Conservation (phyloP, 495 filamentous ascomycete species). For the Gamarada debralockiae region DNA sequence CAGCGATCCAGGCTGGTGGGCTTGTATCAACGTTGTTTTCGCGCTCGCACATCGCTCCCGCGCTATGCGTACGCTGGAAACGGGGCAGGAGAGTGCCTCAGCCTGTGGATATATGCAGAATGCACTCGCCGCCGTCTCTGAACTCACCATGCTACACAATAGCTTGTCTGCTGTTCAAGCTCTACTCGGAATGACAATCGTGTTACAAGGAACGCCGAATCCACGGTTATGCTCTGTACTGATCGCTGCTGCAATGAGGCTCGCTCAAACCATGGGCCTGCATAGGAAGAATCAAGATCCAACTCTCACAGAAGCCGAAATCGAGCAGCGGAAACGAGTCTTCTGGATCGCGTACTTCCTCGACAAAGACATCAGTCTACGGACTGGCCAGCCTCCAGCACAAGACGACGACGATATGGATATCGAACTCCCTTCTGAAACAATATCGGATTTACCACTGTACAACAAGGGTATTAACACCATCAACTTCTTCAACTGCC, state of each 20-base stretch:
- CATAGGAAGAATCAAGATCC: conserved; percentile 89
- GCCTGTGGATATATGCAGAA: conserved; percentile 96
- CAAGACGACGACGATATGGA: conserved; percentile 31
- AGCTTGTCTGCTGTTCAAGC: conserved; percentile 83
- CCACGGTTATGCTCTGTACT: conserved; percentile 88
- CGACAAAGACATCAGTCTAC: conserved; percentile 90
- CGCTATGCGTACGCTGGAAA: conserved; percentile 84
- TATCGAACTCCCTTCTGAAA: conserved; percentile 11
- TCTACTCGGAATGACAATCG: conserved; percentile 88
- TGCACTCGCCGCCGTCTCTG: conserved; percentile 82
- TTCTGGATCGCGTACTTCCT: conserved; percentile 97
- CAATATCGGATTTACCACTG: not conserved
- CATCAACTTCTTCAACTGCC: conserved; percentile 12
- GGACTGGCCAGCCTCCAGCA: conserved; percentile 84
- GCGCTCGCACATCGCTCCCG: conserved; percentile 85
- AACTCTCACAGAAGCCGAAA: conserved; percentile 78
- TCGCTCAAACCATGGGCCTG: conserved; percentile 93
- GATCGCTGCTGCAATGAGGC: conserved; percentile 82
- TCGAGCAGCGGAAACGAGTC: conserved; percentile 89
- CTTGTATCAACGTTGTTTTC: conserved; percentile 86
- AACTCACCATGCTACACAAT: conserved; percentile 88
- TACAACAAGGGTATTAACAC: not conserved
- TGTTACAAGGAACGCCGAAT: conserved; percentile 93
- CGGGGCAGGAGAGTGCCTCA: conserved; percentile 79
- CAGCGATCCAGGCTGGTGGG: conserved; percentile 94